Conservation (phyloP, 495 filamentous ascomycete species). For the Platismatia glauca region DNA sequence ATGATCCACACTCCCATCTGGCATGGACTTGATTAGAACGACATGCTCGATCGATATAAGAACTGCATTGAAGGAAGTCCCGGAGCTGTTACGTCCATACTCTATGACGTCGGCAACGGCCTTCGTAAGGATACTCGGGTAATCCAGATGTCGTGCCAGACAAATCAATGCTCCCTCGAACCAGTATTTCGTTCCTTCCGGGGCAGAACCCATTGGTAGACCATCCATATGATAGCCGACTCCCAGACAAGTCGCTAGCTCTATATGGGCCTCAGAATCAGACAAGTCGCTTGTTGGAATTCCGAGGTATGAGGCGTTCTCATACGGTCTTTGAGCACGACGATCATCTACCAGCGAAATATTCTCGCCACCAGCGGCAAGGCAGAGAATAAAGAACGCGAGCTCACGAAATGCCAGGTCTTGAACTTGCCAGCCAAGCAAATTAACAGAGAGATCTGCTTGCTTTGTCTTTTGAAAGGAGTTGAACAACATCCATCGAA, state of each 20-base stretch:
- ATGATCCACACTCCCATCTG: constrained; percentile 11
- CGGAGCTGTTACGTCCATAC: neutral
- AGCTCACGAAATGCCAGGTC: constrained; percentile 20
- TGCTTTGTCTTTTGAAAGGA: neutral
- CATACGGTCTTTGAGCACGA: neutral
- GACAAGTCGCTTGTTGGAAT: neutral
- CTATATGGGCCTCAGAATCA: neutral
- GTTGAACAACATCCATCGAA: constrained; percentile 6
- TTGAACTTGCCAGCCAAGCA: constrained; percentile 9
- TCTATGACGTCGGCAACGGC: constrained; percentile 5
- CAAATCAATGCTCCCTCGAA: constrained; percentile 17
- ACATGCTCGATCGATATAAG: constrained; percentile 15
- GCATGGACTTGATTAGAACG: constrained; percentile 6
- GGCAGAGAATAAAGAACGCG: constrained; percentile 15
- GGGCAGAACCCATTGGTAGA: constrained; percentile 7
- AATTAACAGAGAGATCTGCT: neutral
- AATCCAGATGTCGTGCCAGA: constrained; percentile 9
- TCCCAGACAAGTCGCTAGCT: constrained; percentile 8
- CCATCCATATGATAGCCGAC: constrained; percentile 12
- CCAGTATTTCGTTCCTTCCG: constrained; percentile 16
- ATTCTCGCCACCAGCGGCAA: constrained; percentile 15
- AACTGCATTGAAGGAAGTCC: constrained; percentile 8
- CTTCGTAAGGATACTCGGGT: neutral
- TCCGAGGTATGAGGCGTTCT: neutral
- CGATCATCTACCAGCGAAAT: neutral